Percentiles rank a stretch among this genome's conserved stretches.
Conservation (phyloP, 2,329 filamentous ascomycete genomes). For the Amphichorda felina region DNA sequence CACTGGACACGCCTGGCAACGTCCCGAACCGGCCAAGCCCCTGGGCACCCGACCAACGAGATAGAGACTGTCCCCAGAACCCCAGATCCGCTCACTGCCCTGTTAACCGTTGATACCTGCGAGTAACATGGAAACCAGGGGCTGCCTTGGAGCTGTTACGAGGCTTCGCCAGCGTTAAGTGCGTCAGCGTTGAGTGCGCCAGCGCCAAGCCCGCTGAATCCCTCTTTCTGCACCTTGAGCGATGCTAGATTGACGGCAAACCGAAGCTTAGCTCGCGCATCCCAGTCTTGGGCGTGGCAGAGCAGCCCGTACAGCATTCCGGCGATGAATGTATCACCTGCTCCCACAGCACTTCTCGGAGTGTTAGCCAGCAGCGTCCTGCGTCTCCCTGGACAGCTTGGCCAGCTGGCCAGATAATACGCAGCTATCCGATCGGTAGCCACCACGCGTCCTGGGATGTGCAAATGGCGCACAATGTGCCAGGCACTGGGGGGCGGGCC, state of each 20-base stretch:
- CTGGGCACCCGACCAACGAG: no score
- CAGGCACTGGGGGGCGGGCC: conserved; percentile 1
- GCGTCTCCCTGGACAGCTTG: background rate
- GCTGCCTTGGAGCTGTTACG: background rate
- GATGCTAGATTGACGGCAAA: conserved; percentile 59
- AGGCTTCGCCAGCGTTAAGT: background rate
- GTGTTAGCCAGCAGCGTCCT: conserved; percentile 6
- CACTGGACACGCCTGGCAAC: no score
- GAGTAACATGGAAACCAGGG: no score
- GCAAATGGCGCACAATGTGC: background rate
- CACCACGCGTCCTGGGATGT: no score
- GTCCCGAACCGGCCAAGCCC: no score
- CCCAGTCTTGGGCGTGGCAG: conserved; percentile 36
- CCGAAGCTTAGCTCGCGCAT: conserved; percentile 30
- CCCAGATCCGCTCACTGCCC: no score
- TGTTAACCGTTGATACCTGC: no score
- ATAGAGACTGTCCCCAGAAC: no score
- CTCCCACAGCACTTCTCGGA: conserved; percentile 50
- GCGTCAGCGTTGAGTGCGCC: background rate
- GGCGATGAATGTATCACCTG: conserved; percentile 66
- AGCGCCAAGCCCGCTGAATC: conserved; percentile 42
- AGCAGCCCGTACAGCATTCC: conserved; percentile 54
- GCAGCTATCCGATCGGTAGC: no score
- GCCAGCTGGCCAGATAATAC: no score
- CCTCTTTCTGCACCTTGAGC: conserved; percentile 54